phyloP scores from a whole-genome alignment of 1,284 basidiomycete species.

The Cryptococcus sp. region DNA sequence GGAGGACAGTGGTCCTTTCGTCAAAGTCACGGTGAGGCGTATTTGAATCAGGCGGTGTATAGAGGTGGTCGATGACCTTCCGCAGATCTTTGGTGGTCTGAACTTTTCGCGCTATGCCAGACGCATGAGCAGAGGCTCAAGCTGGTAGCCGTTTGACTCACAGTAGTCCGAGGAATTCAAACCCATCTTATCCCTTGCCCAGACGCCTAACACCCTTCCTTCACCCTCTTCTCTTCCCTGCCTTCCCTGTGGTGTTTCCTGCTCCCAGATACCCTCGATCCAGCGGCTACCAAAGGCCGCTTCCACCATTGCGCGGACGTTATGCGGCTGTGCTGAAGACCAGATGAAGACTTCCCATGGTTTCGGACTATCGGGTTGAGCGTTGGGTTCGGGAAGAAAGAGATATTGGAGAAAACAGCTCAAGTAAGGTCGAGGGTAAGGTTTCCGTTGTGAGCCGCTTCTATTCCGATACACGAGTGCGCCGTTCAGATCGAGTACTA shows the following conservation, averaged over 20 bases:
- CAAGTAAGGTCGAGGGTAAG: slow-evolving; percentile 49
- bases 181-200: slow-evolving; percentile 51
- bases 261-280: slow-evolving; percentile 38
- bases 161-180: slow-evolving; percentile 37
- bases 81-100: slow-evolving; percentile 52
- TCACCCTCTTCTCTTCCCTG: slow-evolving; percentile 29
- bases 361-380: slow-evolving; percentile 4
- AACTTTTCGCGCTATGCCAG: slow-evolving; percentile 30
- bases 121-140: neutral
- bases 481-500: slow-evolving; percentile 53
- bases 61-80: slow-evolving; percentile 37
- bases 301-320: slow-evolving; percentile 50
- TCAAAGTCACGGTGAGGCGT: slow-evolving; percentile 19
- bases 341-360: slow-evolving; percentile 52
- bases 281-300: slow-evolving; percentile 37
- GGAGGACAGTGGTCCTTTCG: slow-evolving; percentile 37
- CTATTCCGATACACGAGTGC: slow-evolving; percentile 45
- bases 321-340: slow-evolving; percentile 52
- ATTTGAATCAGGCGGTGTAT: neutral
- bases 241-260: slow-evolving; percentile 16
- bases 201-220: slow-evolving; percentile 46
- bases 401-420: slow-evolving; percentile 48
- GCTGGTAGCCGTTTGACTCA: slow-evolving; percentile 20
- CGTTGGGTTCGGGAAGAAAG: slow-evolving; percentile 33
- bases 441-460: slow-evolving; percentile 8